Evolutionary conservation across 306 rosid genomes (phyloP).

Genomic region (Lotus japonicus): DNA sequence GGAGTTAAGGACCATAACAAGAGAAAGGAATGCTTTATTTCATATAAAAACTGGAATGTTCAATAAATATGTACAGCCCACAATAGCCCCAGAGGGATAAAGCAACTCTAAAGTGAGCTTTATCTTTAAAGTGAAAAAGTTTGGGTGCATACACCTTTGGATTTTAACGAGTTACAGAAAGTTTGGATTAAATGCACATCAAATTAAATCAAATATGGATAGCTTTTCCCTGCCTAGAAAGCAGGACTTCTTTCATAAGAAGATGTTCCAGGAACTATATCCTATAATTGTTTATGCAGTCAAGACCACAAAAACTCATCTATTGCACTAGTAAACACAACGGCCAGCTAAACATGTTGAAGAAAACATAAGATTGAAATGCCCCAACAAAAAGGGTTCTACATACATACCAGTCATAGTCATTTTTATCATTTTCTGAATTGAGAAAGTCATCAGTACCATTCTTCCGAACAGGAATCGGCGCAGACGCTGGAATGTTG

Average conservation of each 20-base stretch:
- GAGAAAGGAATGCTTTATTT: not conserved
- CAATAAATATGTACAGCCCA: not conserved
- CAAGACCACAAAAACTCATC: not conserved
- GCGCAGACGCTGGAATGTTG: conserved; percentile 43
- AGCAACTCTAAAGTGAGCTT: no score
- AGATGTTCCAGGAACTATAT: not conserved
- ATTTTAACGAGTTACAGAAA: no score
- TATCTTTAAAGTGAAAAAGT: no score
- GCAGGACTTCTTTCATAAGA: not conserved
- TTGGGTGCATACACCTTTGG: no score
- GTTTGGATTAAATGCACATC: no score
- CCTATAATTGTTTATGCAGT: not conserved
- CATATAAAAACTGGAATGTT: not conserved
- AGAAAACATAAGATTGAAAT: not conserved
- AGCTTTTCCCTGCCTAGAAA: no score
- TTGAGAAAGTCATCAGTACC: conserved; percentile 81
- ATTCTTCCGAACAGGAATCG: conserved; percentile 50
- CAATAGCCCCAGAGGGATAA: not conserved
- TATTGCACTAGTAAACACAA: conserved; percentile 1
- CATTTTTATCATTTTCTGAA: conserved; percentile 78
- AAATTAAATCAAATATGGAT: no score
- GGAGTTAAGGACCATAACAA: not conserved
- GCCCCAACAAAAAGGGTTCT: not conserved
- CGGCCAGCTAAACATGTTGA: not conserved
- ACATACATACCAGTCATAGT: conserved; percentile 91